These are phyloP conservation scores for Lipomyces starkeyi DNA, from an alignment of 805 yeast species.

Conservation along the genomic window DNA sequence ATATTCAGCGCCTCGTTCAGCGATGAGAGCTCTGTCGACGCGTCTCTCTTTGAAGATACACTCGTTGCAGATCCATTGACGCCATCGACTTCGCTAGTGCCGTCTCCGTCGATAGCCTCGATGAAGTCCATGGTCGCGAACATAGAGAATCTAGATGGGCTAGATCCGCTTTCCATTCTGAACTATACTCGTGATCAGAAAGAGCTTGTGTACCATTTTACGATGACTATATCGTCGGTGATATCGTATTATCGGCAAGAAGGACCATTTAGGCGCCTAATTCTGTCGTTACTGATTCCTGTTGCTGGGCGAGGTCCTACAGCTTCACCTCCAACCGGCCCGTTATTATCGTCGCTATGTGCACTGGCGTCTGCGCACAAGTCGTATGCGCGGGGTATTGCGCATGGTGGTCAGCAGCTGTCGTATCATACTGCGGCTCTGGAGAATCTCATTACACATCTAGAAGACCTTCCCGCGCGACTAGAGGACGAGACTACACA, in stretches of 20 bases:
- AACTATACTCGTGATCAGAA: constrained; percentile 28
- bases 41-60: neutral
- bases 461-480: constrained; percentile 27
- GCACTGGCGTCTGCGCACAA: constrained; percentile 36
- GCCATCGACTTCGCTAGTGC: constrained; percentile 1
- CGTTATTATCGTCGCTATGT: constrained; percentile 30
- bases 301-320: constrained; percentile 4
- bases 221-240: constrained; percentile 29
- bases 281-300: constrained; percentile 30
- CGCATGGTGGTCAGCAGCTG: constrained; percentile 22
- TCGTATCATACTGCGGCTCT: constrained; percentile 34
- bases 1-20: constrained; percentile 9
- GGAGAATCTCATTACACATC: constrained; percentile 23
- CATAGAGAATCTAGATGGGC: constrained; percentile 19
- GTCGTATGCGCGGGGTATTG: constrained; percentile 25
- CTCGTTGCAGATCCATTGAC: neutral
- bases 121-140: neutral
- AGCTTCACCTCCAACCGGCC: constrained; percentile 11
- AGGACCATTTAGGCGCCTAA: constrained; percentile 26
- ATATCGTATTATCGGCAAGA: constrained; percentile 34
- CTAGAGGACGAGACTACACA: constrained; percentile 35
- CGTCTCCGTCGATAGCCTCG: neutral
- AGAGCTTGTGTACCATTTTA: constrained; percentile 31
- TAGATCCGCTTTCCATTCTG: constrained; percentile 31
- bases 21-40: constrained; percentile 7